Percentiles rank a stretch among this genome's conserved stretches.
Evolutionary conservation across 1,284 basidiomycete genomes (phyloP).

Genomic region (Sanghuangporus weigelae): DNA sequence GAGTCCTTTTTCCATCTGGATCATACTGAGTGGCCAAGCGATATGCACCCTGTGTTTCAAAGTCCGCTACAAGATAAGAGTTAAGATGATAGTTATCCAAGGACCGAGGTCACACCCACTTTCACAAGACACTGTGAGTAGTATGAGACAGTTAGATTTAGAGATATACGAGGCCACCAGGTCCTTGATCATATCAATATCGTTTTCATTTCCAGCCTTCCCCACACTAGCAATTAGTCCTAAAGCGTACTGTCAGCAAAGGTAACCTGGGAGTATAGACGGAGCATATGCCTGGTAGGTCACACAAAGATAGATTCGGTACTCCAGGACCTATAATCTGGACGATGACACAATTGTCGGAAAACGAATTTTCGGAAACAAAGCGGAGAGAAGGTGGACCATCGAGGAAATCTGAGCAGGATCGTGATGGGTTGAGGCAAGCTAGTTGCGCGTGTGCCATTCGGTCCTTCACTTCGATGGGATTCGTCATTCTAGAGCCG

Average conservation of each 20-base stretch:
- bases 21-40: constrained; percentile 52
- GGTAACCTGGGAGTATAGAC: neutral
- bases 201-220: constrained; percentile 41
- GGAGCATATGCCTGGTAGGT: constrained; percentile 51
- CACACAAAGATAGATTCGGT: constrained; percentile 66
- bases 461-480: constrained; percentile 53
- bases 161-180: constrained; percentile 57
- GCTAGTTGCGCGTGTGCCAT: constrained; percentile 68
- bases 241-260: constrained; percentile 18
- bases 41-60: constrained; percentile 68
- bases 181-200: constrained; percentile 56
- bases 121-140: constrained; percentile 69
- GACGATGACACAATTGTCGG: constrained; percentile 56
- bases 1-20: constrained; percentile 56
- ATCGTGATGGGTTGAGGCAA: constrained; percentile 57
- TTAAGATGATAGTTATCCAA: neutral
- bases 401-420: constrained; percentile 34
- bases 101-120: constrained; percentile 36
- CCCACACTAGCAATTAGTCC: constrained; percentile 61
- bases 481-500: constrained; percentile 48
- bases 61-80: constrained; percentile 46
- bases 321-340: constrained; percentile 64
- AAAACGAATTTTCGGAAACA: constrained; percentile 46
- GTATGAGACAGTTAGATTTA: constrained; percentile 60
- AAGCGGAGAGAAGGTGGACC: constrained; percentile 24